Evolutionary conservation across 2,329 filamentous ascomycete species (phyloP), one percentile per base, ranked within the genome.

Genomic region (Tympanopsis confertula): DNA sequence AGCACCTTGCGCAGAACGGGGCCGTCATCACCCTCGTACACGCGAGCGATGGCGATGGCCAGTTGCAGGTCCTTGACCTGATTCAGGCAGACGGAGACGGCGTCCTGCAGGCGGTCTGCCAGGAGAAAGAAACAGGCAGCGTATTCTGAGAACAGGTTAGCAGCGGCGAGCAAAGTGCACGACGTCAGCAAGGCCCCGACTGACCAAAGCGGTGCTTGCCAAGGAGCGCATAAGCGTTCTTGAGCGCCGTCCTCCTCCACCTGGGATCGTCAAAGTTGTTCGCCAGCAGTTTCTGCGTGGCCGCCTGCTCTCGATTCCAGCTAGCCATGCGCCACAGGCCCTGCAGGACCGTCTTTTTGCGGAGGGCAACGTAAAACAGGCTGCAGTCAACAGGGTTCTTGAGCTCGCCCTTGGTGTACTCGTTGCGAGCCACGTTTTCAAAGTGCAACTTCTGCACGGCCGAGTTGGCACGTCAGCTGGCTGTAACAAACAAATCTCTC

Each of bases 101-200:
- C 89, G 54, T 94, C 87, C 39, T 81, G 76, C 1, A 94, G 66
- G 50, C 82, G 81, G 46, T 88, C 87, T 2, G 84, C 93, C 2
- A 98, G 69, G 5, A 98, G 68, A 63, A 98, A 98, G 61, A 96
- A 98, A 0, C 89, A 84, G 1, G 89, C 91, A 3, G 89, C 88
- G 52, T 98, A 98, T 59, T 86, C 86, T 86, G 39, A 38, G 5
- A 13, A 2, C 26, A n/a, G n/a, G 12, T 29, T 18, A 15, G 15
- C 19, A 17, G 14, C 4, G n/a, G 15, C 15, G 15, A 4, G 24
- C 19, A 19, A 19, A 13, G 10, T 18, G 14, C 5, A 17, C 19
- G 3, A 5, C 19, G 4, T 39, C 24, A 14, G 18, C 19, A 7
- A 13, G 15, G 28, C 5, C 5, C 13, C 28, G 12, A 51, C 69